Evolutionary conservation across 768 basidiomycete genomes (phyloP).

Genomic region (Hirschioporus abietinus): DNA sequence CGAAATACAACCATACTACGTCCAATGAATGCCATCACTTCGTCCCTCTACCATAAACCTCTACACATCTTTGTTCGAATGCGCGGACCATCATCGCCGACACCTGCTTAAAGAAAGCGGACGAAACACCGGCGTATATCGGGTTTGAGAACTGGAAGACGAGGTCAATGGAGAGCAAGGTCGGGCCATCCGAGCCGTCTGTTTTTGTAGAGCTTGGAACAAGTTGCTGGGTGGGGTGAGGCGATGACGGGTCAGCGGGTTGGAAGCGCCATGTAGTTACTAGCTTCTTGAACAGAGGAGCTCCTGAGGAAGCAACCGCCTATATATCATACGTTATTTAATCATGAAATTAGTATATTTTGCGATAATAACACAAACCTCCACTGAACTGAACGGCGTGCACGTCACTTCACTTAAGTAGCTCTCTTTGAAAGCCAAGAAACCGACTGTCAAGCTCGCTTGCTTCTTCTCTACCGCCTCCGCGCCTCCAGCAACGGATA

Average conservation of each 20-base stretch:
- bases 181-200: constrained; percentile 38
- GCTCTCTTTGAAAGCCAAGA: constrained; percentile 80
- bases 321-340: constrained; percentile 23
- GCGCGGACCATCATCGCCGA: constrained; percentile 87
- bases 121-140: constrained; percentile 75
- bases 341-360: constrained; percentile 5
- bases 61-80: constrained; percentile 79
- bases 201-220: constrained; percentile 5
- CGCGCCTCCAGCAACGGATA: constrained; percentile 13
- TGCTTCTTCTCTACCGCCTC: constrained; percentile 41
- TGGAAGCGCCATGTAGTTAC: constrained; percentile 72
- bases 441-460: constrained; percentile 85
- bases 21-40: background rate
- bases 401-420: constrained; percentile 86
- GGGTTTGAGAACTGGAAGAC: constrained; percentile 86
- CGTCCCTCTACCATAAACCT: constrained; percentile 52
- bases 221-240: constrained; percentile 27
- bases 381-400: constrained; percentile 69
- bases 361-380: constrained; percentile 43
- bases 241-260: constrained; percentile 41
- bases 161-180: constrained; percentile 80
- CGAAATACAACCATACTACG: background rate
- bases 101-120: constrained; percentile 81
- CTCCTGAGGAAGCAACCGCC: constrained; percentile 69
- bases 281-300: constrained; percentile 68